Conservation (phyloP, 768 basidiomycete species). For the Lenzites betulinus region DNA sequence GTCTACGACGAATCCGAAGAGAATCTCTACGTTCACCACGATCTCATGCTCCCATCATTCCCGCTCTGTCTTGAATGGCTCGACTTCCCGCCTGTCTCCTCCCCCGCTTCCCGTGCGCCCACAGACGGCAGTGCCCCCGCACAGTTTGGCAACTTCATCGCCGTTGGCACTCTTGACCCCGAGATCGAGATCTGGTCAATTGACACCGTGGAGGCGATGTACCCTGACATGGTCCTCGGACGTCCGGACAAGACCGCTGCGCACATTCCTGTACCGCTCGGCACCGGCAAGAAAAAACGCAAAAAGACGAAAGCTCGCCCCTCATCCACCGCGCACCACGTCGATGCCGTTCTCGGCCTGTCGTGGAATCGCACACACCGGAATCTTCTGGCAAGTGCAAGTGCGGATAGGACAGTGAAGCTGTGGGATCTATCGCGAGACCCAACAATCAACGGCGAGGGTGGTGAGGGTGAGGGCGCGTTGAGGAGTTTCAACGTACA, state of each 20-base stretch:
- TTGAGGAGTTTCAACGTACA: conserved; percentile 85
- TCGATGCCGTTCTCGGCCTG: conserved; percentile 90
- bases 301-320: conserved; percentile 78
- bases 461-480: conserved; percentile 54
- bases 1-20: conserved; percentile 92
- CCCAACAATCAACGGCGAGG: conserved; percentile 52
- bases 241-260: conserved; percentile 82
- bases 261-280: conserved; percentile 74
- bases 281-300: conserved; percentile 97
- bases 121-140: conserved; percentile 29
- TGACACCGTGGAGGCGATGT: conserved; percentile 91
- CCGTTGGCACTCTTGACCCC: conserved; percentile 95
- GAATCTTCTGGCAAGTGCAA: conserved; percentile 89
- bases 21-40: conserved; percentile 95
- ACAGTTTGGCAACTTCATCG: conserved; percentile 83
- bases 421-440: conserved; percentile 91
- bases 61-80: conserved; percentile 99
- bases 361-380: conserved; percentile 91
- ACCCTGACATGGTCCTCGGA: conserved; percentile 89
- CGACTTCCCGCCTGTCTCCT: conserved; percentile 74
- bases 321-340: conserved; percentile 71
- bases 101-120: conserved; percentile 44
- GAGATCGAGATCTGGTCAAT: conserved; percentile 99
- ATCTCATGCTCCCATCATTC: conserved; percentile 95
- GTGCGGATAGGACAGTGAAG: conserved; percentile 95